Evolutionary conservation across 352 stramenopile species (phyloP).

Genomic region (Globisporangium barbulae): DNA sequence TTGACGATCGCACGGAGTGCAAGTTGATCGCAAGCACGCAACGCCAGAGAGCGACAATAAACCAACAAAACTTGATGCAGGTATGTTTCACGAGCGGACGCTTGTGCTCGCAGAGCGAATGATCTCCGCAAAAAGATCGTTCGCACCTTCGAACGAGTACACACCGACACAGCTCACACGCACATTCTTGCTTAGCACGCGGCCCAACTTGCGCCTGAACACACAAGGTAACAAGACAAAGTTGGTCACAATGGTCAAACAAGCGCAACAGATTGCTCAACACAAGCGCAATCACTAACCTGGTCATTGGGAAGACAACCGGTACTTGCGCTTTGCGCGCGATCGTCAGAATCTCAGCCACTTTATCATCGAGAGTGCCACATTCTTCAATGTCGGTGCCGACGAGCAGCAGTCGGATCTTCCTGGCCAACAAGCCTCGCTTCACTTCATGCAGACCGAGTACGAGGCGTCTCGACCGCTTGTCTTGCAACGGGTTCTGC

Average conservation of each 20-base stretch:
- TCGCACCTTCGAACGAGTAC: conserved; percentile 93
- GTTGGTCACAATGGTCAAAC: background rate
- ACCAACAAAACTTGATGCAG: conserved; percentile 1
- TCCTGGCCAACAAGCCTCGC: conserved; percentile 5
- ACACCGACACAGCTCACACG: conserved; percentile 94
- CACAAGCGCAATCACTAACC: conserved; percentile 6
- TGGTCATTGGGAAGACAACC: conserved; percentile 11
- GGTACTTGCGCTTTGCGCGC: conserved; percentile 10
- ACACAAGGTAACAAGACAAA: background rate
- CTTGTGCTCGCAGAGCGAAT: conserved; percentile 5
- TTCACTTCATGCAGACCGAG: conserved; percentile 19
- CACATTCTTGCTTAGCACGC: conserved; percentile 90
- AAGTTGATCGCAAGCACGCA: background rate
- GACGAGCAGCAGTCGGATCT: conserved; percentile 14
- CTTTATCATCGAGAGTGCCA: conserved; percentile 11
- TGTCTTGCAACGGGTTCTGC: conserved; percentile 10
- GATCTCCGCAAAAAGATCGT: conserved; percentile 77
- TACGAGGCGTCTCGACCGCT: conserved; percentile 17
- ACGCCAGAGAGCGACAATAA: background rate
- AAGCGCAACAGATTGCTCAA: background rate
- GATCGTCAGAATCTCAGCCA: conserved; percentile 13
- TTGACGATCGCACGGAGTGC: background rate
- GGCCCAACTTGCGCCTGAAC: conserved; percentile 87
- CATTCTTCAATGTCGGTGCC: conserved; percentile 14
- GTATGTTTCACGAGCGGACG: background rate